Base-by-base conservation (phyloP, 176 grass and related monocot genomes). In the Zizania latifolia region DNA sequence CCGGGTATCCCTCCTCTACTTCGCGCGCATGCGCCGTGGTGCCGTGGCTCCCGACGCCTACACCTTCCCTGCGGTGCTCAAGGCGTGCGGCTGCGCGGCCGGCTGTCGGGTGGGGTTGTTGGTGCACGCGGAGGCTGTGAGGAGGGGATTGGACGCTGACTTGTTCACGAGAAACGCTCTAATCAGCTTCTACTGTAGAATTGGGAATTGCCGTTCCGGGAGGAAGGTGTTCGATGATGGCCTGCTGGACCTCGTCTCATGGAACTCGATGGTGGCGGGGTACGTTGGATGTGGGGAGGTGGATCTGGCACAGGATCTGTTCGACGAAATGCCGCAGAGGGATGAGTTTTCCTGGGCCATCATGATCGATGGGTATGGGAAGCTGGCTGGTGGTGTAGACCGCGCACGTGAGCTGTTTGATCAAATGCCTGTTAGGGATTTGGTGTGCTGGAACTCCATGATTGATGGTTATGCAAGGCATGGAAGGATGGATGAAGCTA, bases 391-490 rank as follows among this genome's bases (percentile, higher is more conserved):
- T 29, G 74, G 82, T 4, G 81, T 87, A 1, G 68, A 81, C 58
- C 81, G 58, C n/a, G 91, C 91, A 6, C 87, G 87, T 0, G 39
- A 77, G 22, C 8, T 93, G 78, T 93, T 93, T 54, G 91, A 90
- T 77, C 62, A 71, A 71, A 90, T 93, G 74, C 74, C 81, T 4
- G 51, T 28, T 0, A 85, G 75, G 51, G 87, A 93, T 82, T 54
- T 90, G 41, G 87, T 87, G 27, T 93, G 91, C 71, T 90, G 87
- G 87, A 82, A 93, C 62, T 87, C 91, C 1, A 93, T 93, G 91
- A 82, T 93, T 12, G 84, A 90, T 64, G 87, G 84, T 4, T 93
- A 87, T 33, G 81, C 84, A 4, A 86, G 74, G 43, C 72, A 82
- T 9, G 78, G 87, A 28, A 81, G 82, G 78, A 90, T 90, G 64